Percentiles rank a stretch among this genome's conserved stretches.
Evolutionary conservation across 2,329 filamentous ascomycete genomes (phyloP).

Genomic region (Magnaporthiopsis incrustans): DNA sequence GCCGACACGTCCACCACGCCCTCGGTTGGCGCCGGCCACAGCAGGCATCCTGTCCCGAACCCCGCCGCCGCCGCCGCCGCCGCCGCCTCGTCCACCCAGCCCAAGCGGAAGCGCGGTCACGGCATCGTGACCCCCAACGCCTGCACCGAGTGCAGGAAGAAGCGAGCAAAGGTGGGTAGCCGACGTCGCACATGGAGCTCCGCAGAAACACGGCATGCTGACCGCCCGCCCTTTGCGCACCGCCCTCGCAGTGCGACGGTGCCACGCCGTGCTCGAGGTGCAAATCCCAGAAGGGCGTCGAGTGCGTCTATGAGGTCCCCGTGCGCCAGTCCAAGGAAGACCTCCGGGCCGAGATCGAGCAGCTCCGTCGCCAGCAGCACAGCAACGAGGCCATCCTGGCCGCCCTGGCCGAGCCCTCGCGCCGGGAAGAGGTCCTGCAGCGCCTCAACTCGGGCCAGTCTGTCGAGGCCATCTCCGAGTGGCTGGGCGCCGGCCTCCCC

Average conservation of each 20-base stretch:
- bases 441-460: constrained; percentile 45
- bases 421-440: constrained; percentile 46
- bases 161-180: constrained; percentile 46
- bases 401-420: constrained; percentile 41
- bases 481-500: constrained; percentile 31
- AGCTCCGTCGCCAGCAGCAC: constrained; percentile 44
- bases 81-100: constrained; percentile 14
- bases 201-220: not conserved
- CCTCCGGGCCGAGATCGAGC: constrained; percentile 51
- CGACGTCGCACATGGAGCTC: not conserved
- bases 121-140: constrained; percentile 53
- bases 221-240: not conserved
- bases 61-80: not conserved
- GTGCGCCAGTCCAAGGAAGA: constrained; percentile 57
- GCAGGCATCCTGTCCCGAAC: constrained; percentile 5
- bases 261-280: constrained; percentile 48
- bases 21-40: not conserved
- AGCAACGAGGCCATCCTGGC: constrained; percentile 47
- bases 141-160: constrained; percentile 54
- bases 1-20: constrained; percentile 6
- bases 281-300: constrained; percentile 41
- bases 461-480: constrained; percentile 48
- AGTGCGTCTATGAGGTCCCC: constrained; percentile 55
- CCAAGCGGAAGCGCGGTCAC: constrained; percentile 45
- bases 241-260: constrained; percentile 45